Evolutionary conservation across 2,329 filamentous ascomycete species (phyloP).

Genomic region (Mollisia scopiformis): DNA sequence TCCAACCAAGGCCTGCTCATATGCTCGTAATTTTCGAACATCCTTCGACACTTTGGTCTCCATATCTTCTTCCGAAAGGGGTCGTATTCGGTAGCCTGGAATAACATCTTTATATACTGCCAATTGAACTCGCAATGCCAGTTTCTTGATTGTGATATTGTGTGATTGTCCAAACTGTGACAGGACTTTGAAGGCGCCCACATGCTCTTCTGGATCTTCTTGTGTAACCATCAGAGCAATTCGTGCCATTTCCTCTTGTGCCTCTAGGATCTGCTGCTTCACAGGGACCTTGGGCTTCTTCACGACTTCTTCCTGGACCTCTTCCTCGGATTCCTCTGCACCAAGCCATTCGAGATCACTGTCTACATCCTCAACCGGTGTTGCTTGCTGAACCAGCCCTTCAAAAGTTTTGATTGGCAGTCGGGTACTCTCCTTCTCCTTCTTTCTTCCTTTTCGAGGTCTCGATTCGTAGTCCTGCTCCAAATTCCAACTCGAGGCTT

Average conservation of each 20-base stretch:
- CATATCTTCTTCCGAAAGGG: constrained; percentile 73
- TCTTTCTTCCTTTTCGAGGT: constrained; percentile 75
- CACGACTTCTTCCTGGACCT: constrained; percentile 51
- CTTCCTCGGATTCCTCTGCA: constrained; percentile 50
- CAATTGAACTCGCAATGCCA: constrained; percentile 84
- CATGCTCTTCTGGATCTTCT: constrained; percentile 91
- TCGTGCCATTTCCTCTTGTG: constrained; percentile 90
- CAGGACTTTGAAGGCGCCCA: constrained; percentile 76
- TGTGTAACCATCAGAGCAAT: constrained; percentile 76
- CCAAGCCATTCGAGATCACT: constrained; percentile 67
- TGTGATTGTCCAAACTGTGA: constrained; percentile 72
- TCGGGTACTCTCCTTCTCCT: constrained; percentile 69
- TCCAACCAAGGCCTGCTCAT: constrained; percentile 84
- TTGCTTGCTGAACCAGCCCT: constrained; percentile 67
- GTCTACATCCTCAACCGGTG: constrained; percentile 53
- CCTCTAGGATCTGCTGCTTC: constrained; percentile 78
- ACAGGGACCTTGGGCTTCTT: constrained; percentile 69
- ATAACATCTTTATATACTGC: constrained; percentile 95
- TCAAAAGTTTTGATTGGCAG: constrained; percentile 87
- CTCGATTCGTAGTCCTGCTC: constrained; percentile 89
- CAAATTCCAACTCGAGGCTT: constrained; percentile 82
- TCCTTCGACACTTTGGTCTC: constrained; percentile 89
- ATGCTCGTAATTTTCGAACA: constrained; percentile 77
- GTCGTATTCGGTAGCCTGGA: constrained; percentile 92
- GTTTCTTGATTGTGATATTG: constrained; percentile 77